Base-by-base conservation (phyloP, 1,284 basidiomycete genomes). In the Cutaneotrichosporon curvatum region DNA sequence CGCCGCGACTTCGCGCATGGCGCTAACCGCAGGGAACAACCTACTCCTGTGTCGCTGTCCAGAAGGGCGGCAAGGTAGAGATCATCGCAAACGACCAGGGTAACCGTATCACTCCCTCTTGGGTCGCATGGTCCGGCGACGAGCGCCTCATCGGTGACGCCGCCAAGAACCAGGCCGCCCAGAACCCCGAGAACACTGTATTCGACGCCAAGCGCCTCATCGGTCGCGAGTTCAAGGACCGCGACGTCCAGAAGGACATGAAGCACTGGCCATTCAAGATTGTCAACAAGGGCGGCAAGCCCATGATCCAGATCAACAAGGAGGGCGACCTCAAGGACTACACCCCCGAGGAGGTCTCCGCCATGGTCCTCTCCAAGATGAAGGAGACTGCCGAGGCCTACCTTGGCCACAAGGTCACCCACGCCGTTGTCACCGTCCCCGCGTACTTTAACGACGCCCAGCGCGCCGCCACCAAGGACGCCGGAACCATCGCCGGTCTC, bases 201-300 rank as follows among this genome's bases (percentile, higher is more conserved):
- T 97, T 96, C 67, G 92, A 96, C 73, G 90, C 91, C 53, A 97
- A 97, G 73, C 91, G 92, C 76, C 81, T 97, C 55, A 94, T 97
- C 68, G 77, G 77, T 39, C 73, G 75, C 62, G 71, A 73, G 60
- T 76, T 73, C 69, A 68, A 62, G 50, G 75, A 77, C 63, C 55
- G 69, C 28, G 91, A 96, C 73, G 92, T 97, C 38, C 91, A 96
- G 75, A 77, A 85, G 40, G 76, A 77, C 63, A 73, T 75, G 61
- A 76, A 75, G 69, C 77, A 73, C 65, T 74, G 72, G 81, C 87
- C 89, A 0, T 91, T 90, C 78, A 79, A 78, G 62, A 76, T 96
- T 58, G 71, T 81, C 35, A 79, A 86, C 72, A 87, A 85, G 74
- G 77, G 72, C 39, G 85, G 86, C 62, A 96, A 95, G 75, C 92